Evolutionary conservation across 805 yeast species (phyloP).

Genomic region (Spathaspora sp.): DNA sequence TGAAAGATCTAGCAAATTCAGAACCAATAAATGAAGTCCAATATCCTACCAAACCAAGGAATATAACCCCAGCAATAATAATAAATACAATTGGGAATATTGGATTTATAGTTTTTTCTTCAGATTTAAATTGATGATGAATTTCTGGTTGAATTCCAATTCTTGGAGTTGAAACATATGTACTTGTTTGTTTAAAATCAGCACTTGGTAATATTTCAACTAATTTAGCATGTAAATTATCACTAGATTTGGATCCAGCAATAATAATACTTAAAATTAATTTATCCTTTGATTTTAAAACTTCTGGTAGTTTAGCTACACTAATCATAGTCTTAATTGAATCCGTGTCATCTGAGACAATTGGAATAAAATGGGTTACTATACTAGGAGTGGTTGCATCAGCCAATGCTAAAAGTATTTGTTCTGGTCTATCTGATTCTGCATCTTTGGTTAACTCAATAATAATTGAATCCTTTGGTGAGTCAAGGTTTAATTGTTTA

Average conservation of each 20-base stretch:
- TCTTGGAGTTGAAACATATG: conserved; percentile 27
- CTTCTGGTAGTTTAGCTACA: conserved; percentile 29
- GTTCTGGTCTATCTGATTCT: conserved; percentile 26
- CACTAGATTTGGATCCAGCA: conserved; percentile 18
- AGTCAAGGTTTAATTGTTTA: conserved; percentile 25
- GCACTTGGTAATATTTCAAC: conserved; percentile 28
- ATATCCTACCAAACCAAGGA: conserved; percentile 38
- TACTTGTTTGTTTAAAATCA: conserved; percentile 20
- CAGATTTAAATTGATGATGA: conserved; percentile 53
- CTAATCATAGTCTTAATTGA: conserved; percentile 21
- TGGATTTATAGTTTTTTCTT: conserved; percentile 50
- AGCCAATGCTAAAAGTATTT: conserved; percentile 28
- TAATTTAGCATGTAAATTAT: conserved; percentile 22
- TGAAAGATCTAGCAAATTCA: conserved; percentile 31
- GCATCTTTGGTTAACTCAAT: conserved; percentile 23
- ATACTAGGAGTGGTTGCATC: conserved; percentile 23
- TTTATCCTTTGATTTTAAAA: conserved; percentile 29
- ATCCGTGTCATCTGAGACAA: conserved; percentile 12
- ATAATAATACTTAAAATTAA: conserved; percentile 29
- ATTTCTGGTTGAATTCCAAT: conserved; percentile 59
- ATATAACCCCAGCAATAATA: conserved; percentile 37
- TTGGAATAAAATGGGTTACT: conserved; percentile 30
- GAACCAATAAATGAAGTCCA: conserved; percentile 36
- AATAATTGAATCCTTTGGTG: conserved; percentile 28
- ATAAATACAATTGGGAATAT: conserved; percentile 51